Evolutionary conservation across 805 yeast species (phyloP), one percentile per base, ranked within the genome.

Genomic region (Candida cerambycidarum): DNA sequence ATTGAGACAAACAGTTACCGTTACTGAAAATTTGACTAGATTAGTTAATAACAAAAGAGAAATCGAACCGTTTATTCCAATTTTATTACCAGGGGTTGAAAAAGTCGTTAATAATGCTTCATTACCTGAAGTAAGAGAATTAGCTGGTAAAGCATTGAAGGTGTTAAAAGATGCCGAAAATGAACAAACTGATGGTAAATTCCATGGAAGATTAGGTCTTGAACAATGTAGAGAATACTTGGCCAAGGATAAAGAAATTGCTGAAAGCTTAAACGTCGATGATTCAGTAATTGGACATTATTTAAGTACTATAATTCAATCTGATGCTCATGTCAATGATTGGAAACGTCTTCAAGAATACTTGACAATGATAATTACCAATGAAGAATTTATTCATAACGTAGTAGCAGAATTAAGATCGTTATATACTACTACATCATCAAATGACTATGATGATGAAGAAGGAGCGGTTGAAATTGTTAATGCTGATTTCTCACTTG

Each of bases 1-100:
- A 65, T 78, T 93, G 55, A 87, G 99, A 71, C 97, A 90, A 70
- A 87, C 98, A 5, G 97, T 92, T 52, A 88, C 89, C 48, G 97
- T 92, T 47, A 85, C 93, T 35, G 99, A 92, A 69, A 92, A 92
- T 71, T 76, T 92, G 72, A 92, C 98, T 21, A 82, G 98, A 67
- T 77, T 92, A 63, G 98, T 92, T 38, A 92, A 90, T 71, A 88
- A 92, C 72, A 86, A 89, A 58, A 76, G 87, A 55, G 98, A 92
- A 69, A 89, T 93, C 59, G 95, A 86, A 64, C 73, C 80, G 27
- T 92, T 79, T 60, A 85, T 93, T 53, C 97, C 98, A 32, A 74
- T 79, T 54, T 76, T 92, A 53, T 69, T 84, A 63, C 99, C 99
- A n/a, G 95, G 96, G 61, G 83, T 93, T 33, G 79, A 83, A 63